phyloP scores from a whole-genome alignment of 2,329 filamentous ascomycete genomes.

The Sporothrix phasma region DNA sequence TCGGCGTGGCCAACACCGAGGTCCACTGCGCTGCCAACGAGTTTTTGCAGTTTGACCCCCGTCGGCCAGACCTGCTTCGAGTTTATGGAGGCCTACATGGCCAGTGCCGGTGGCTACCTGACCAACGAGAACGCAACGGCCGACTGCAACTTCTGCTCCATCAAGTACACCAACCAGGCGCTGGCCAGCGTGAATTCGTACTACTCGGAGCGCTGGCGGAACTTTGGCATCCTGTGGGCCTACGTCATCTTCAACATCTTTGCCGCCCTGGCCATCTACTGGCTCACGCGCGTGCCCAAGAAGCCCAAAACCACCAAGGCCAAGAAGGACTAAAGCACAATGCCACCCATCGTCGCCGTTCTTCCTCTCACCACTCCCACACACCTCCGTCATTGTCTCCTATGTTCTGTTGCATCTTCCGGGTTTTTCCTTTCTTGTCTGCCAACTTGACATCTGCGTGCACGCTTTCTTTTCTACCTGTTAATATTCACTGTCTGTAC shows the following conservation, averaged over 20 bases:
- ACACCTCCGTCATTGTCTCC: not conserved
- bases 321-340: conserved; percentile 17
- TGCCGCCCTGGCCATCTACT: conserved; percentile 32
- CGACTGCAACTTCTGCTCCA: conserved; percentile 46
- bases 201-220: conserved; percentile 55
- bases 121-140: conserved; percentile 36
- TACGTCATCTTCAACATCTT: conserved; percentile 44
- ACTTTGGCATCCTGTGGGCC: conserved; percentile 51
- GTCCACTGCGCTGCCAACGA: conserved; percentile 63
- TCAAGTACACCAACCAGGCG: conserved; percentile 43
- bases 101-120: conserved; percentile 42
- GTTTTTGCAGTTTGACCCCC: conserved; percentile 56
- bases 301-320: conserved; percentile 15
- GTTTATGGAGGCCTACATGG: conserved; percentile 47
- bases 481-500: not conserved
- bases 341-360: not conserved
- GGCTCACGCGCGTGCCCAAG: conserved; percentile 22
- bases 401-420: not conserved
- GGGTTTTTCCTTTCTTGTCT: not conserved
- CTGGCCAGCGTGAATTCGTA: conserved; percentile 38
- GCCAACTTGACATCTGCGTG: not conserved
- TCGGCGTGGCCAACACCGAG: conserved; percentile 55
- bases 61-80: conserved; percentile 44
- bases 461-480: not conserved
- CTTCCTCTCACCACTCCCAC: not conserved